These are phyloP conservation scores for Cairneyella variabilis DNA, from an alignment of 495 filamentous ascomycete genomes.

Conservation along the genomic window DNA sequence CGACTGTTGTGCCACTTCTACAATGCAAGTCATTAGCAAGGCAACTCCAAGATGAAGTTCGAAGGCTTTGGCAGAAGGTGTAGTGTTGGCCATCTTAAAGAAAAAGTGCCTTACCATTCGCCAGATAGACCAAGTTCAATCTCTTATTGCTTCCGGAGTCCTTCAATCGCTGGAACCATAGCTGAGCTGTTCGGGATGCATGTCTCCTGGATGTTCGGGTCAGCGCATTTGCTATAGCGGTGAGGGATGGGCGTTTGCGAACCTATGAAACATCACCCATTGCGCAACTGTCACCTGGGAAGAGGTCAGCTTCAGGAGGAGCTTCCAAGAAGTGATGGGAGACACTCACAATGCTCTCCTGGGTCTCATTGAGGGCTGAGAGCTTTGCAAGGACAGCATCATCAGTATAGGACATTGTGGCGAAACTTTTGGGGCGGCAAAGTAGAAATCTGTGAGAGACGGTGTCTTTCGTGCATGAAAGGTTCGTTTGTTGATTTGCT, in stretches of 20 bases:
- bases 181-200: constrained; percentile 78
- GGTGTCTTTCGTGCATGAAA: not conserved
- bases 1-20: constrained; percentile 94
- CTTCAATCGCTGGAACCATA: constrained; percentile 86
- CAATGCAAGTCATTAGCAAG: constrained; percentile 25
- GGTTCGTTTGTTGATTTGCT: not conserved
- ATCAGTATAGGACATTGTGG: constrained; percentile 83
- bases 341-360: constrained; percentile 77
- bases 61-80: not conserved
- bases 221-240: constrained; percentile 6
- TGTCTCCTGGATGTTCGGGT: constrained; percentile 61
- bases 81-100: not conserved
- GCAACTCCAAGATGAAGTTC: not conserved
- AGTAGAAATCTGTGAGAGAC: not conserved
- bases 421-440: not conserved
- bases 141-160: constrained; percentile 79
- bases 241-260: constrained; percentile 29
- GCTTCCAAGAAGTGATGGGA: not conserved
- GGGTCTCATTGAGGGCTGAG: constrained; percentile 89
- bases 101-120: constrained; percentile 68
- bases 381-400: constrained; percentile 93
- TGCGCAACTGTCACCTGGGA: constrained; percentile 66
- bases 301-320: not conserved
- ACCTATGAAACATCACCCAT: constrained; percentile 99
- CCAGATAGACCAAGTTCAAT: constrained; percentile 89